phyloP scores from a whole-genome alignment of 805 yeast genomes.

The Hanseniaspora lindneri region DNA sequence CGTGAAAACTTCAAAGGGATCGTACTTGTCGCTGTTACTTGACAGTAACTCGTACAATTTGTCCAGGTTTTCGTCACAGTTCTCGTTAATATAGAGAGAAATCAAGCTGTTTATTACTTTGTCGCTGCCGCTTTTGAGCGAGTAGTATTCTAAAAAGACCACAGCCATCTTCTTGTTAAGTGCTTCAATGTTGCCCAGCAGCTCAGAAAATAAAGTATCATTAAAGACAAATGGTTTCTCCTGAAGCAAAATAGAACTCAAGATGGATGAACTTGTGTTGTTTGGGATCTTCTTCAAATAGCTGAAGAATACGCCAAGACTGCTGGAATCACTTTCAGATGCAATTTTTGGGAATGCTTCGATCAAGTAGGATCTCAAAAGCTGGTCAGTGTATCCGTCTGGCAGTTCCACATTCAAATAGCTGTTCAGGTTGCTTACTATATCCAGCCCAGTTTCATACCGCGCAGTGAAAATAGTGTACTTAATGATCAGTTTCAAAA shows the following conservation, averaged over 20 bases:
- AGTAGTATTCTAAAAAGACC: neutral
- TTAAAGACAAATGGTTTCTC: neutral
- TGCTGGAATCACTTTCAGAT: no score
- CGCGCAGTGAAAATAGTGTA: conserved; percentile 17
- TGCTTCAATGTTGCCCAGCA: neutral
- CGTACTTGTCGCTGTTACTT: conserved; percentile 25
- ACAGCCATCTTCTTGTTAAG: neutral
- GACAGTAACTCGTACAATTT: conserved; percentile 31
- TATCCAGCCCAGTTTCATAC: conserved; percentile 11
- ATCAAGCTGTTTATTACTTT: neutral
- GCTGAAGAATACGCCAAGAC: neutral
- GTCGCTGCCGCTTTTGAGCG: neutral
- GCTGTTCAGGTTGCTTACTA: neutral
- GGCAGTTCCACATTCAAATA: conserved; percentile 1
- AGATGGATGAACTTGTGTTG: neutral
- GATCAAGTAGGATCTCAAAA: conserved; percentile 1
- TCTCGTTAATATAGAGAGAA: conserved; percentile 8
- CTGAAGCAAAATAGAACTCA: neutral
- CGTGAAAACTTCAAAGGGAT: conserved; percentile 16
- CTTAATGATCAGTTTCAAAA: conserved; percentile 10
- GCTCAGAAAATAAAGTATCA: neutral
- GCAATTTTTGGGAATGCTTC: neutral
- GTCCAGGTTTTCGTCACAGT: conserved; percentile 21
- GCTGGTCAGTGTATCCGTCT: neutral
- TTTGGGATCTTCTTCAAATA: neutral